phyloP scores from a whole-genome alignment of 768 basidiomycete species.

The Pholiota microspora region DNA sequence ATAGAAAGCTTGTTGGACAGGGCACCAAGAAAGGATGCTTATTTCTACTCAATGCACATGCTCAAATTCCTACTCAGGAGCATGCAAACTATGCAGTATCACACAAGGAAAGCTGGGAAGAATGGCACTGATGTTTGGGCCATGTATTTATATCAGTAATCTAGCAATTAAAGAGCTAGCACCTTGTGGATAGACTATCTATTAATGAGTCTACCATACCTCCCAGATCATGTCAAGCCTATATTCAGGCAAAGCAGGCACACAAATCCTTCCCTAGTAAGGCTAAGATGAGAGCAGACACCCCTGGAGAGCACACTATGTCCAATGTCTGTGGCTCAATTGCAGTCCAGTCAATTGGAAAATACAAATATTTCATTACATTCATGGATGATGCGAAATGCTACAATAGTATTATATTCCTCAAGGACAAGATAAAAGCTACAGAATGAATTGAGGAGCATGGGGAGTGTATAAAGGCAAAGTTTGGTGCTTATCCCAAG shows the following conservation, averaged over 20 bases:
- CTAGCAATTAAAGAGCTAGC: constrained; percentile 12
- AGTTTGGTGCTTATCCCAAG: constrained; percentile 4
- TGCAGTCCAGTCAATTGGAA: constrained; percentile 17
- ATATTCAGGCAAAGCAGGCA: constrained; percentile 33
- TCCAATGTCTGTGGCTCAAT: constrained; percentile 32
- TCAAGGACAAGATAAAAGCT: constrained; percentile 17
- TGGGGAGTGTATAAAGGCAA: constrained; percentile 9
- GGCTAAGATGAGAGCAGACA: constrained; percentile 20
- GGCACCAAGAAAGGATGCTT: constrained; percentile 9
- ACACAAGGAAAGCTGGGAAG: constrained; percentile 19
- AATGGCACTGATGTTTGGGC: constrained; percentile 25
- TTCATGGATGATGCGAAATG: constrained; percentile 20
- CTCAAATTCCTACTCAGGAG: constrained; percentile 3
- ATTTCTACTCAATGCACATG: constrained; percentile 17
- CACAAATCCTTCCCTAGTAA: constrained; percentile 29
- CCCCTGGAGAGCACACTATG: constrained; percentile 19
- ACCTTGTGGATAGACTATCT: constrained; percentile 20
- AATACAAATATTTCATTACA: constrained; percentile 24
- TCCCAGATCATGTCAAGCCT: constrained; percentile 27
- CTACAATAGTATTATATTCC: constrained; percentile 12
- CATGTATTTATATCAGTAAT: constrained; percentile 22
- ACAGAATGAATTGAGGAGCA: constrained; percentile 16
- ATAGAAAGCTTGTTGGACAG: constrained; percentile 9
- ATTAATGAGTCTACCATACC: constrained; percentile 16
- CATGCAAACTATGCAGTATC: constrained; percentile 9